Base-by-base conservation (phyloP, 257 asterid species). In the Solanum pinnatisectum region DNA sequence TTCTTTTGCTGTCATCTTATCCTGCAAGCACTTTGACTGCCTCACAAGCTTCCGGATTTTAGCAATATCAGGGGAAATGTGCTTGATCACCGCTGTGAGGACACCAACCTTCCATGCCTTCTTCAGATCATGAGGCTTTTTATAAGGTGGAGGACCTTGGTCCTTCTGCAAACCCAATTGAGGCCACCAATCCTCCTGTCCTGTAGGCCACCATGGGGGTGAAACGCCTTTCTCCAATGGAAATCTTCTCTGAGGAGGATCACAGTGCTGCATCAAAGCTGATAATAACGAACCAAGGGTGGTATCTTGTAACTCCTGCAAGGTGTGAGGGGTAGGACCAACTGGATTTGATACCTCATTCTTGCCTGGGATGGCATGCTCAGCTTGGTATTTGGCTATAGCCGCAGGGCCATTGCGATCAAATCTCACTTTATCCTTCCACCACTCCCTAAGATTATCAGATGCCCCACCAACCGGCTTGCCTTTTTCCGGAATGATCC, bases 1-100 rank as follows among this genome's bases (percentile, higher is more conserved):
- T 70, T 87, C 89, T 42, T 87, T 87, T 67, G 89, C 89, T 30
- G 89, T 87, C 89, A 87, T 87, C 89, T 87, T 87, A 68, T 87
- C 89, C 63, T 87, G 89, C 89, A 87, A 65, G 87, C 89, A 79
- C 85, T 87, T 87, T 18, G 89, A 87, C 67, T 87, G 89, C 46
- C 87, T 81, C 18, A 87, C 89, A 22, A 79, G 89, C 39, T 87
- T 87, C 23, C 89, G 89, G 8, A 87, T 71, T 59, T 87, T 87
- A 36, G 81, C 32, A 49, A 87, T 87, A 60, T 87, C 86, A 16
- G 89, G 89, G 59, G 35, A 83, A 49, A 81, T 87, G 44, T 87
- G 87, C 77, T 68, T 83, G 49, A 87, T 87, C 4, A 87, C 87
- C 1, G 87, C 89, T 4, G 89, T 83, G 5, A 87, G 81, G 49